Base-by-base conservation (phyloP, 2,329 filamentous ascomycete genomes). In the Aspergillus chevalieri region DNA sequence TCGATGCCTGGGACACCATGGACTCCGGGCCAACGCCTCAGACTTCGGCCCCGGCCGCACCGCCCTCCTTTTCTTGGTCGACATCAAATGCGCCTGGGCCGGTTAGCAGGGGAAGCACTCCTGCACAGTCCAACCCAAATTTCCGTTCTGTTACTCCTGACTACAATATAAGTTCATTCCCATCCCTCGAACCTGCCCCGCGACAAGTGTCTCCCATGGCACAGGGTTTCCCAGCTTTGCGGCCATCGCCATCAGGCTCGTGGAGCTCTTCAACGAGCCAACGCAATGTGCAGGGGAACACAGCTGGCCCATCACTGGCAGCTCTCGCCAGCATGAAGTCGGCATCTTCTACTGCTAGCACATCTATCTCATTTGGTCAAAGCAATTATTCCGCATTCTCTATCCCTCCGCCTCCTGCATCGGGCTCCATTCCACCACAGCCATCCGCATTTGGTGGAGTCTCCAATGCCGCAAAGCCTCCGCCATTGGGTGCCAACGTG, bases 141-240 rank as follows among this genome's bases (percentile, higher is more conserved):
- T 64, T 70, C 47, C 72, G 77, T 21, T 74, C 77, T 6, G 73
- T 80, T 24, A 80, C 78, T 9, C 76, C 78, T 7, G 77, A 80
- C 59, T 73, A 72, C 48, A 74, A 68, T 28, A 58, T 79, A 46
- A 73, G 66, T 46, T 67, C 65, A 8, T 77, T 78, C 52, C 70
- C 75, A n/a, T 63, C 72, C n/a, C 63, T 78, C 24, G 65, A 73
- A 44, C 75, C 75, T 33, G 52, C 57, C 28, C 55, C 69, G 43
- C 64, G 66, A 43, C 63, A 67, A 48, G 57, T 57, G 24, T 64
- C 65, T 28, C 64, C 63, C 4, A 57, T 64, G 6, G 14, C 56
- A 8, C 52, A 57, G 26, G 47, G 56, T 9, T 62, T 64, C 45
- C 57, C 65, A 48, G 36, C 59, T 26, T 56, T 65, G 52, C 66